Conservation (phyloP, 2,329 filamentous ascomycete genomes). For the Coccinonectria pachysandricola region DNA sequence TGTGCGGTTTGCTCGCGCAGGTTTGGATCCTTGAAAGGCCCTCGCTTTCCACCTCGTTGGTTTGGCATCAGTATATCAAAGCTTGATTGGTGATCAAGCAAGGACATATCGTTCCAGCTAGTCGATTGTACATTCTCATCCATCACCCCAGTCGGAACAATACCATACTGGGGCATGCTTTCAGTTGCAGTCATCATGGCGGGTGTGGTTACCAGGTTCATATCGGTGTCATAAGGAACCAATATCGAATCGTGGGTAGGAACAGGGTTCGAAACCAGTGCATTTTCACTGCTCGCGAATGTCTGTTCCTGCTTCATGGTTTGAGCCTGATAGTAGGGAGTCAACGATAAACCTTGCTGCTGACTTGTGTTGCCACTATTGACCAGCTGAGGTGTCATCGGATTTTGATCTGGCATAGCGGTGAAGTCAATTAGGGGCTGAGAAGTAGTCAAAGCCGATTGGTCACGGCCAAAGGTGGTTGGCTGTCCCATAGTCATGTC, state of each 20-base stretch:
- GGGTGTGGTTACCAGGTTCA: constrained; percentile 7
- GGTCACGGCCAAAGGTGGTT: constrained; percentile 8
- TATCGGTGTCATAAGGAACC: too few relatives aligned
- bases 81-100: constrained; percentile 16
- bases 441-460: constrained; percentile 8
- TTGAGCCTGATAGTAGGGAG: constrained; percentile 13
- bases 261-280: too few relatives aligned
- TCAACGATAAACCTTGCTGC: constrained; percentile 8
- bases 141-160: constrained; percentile 9
- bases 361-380: constrained; percentile 7
- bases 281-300: constrained; percentile 8
- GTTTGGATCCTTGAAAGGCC: constrained; percentile 43
- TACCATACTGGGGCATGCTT: constrained; percentile 10
- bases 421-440: constrained; percentile 14
- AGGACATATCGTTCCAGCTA: constrained; percentile 10
- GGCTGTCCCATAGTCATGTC: constrained; percentile 9
- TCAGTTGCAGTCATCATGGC: constrained; percentile 7
- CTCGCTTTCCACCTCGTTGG: constrained; percentile 30
- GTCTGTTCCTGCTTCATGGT: constrained; percentile 12
- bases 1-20: constrained; percentile 44
- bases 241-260: constrained; percentile 13
- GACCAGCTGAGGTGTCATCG: constrained; percentile 9
- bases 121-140: too few relatives aligned
- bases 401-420: constrained; percentile 10
- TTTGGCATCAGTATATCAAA: constrained; percentile 21